Evolutionary conservation across 2,329 filamentous ascomycete species (phyloP).

Genomic region (Whalleya microplaca): DNA sequence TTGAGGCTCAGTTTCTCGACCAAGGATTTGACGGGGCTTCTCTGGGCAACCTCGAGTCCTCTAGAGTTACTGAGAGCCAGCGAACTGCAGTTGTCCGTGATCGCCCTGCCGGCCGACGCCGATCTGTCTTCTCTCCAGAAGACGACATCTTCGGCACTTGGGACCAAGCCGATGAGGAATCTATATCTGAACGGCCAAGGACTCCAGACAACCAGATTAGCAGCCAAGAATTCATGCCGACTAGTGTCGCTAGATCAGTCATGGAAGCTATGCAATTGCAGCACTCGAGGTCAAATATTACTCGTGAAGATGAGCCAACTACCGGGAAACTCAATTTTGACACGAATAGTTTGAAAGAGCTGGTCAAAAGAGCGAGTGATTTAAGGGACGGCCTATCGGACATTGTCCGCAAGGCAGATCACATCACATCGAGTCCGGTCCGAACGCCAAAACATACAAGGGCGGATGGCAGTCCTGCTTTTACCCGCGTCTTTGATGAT

Average conservation of each 20-base stretch:
- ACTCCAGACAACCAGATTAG: conserved; percentile 44
- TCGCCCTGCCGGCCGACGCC: conserved; percentile 54
- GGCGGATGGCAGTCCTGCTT: conserved; percentile 66
- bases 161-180: conserved; percentile 46
- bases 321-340: conserved; percentile 67
- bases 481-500: conserved; percentile 68
- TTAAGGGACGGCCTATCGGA: conserved; percentile 64
- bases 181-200: conserved; percentile 41
- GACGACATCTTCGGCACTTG: conserved; percentile 67
- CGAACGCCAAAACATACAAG: conserved; percentile 53
- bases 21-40: conserved; percentile 52
- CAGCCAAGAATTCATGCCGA: conserved; percentile 43
- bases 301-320: conserved; percentile 39
- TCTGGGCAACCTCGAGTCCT: conserved; percentile 47
- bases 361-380: conserved; percentile 65
- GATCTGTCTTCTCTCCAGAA: conserved; percentile 67
- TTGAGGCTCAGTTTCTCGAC: conserved; percentile 50
- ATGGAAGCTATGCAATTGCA: conserved; percentile 67
- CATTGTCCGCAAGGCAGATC: conserved; percentile 61
- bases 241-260: conserved; percentile 61
- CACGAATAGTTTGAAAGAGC: conserved; percentile 68
- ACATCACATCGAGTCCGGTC: conserved; percentile 59
- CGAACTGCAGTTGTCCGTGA: conserved; percentile 57
- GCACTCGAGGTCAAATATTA: conserved; percentile 47
- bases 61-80: conserved; percentile 47